phyloP scores from a whole-genome alignment of 106 monocot species.

The Triglochin maritima region DNA sequence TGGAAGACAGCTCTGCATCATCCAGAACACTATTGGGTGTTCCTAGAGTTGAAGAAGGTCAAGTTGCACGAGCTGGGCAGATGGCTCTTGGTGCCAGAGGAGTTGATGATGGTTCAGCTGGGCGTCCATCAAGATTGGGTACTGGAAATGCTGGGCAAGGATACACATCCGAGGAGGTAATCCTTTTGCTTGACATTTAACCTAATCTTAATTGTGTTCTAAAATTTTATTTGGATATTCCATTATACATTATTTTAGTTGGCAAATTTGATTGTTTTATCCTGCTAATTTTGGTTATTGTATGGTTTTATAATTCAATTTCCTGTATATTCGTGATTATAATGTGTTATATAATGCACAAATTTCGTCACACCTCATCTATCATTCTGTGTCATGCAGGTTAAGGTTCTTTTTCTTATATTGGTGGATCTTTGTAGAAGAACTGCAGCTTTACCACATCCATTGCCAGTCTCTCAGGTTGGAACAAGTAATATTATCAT shows the following conservation, averaged over 20 bases:
- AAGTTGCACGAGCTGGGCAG: conserved; percentile 43
- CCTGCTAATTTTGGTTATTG: no score
- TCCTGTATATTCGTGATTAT: no score
- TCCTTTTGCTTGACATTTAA: not conserved
- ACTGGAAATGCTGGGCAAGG: conserved; percentile 97
- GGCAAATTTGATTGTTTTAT: no score
- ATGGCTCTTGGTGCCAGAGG: conserved; percentile 55
- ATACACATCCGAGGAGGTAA: conserved; percentile 97
- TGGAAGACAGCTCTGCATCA: conserved; percentile 36
- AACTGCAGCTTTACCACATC: conserved; percentile 60
- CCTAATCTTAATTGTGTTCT: no score
- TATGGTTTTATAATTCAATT: no score
- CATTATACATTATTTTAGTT: no score
- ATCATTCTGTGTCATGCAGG: conserved; percentile 40
- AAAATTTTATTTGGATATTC: no score
- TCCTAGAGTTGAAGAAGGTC: conserved; percentile 65
- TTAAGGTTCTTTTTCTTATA: conserved; percentile 90
- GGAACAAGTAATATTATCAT: conserved; percentile 69
- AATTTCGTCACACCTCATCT: no score
- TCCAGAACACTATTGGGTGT: conserved; percentile 28
- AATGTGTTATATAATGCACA: no score
- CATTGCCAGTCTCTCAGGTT: conserved; percentile 81
- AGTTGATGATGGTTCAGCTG: conserved; percentile 47
- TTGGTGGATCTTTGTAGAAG: conserved; percentile 91
- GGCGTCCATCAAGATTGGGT: conserved; percentile 55